Percentiles rank a stretch among this genome's conserved stretches.
Conservation (phyloP, 176 grass and related monocot genomes). For the Chloris gayana region DNA sequence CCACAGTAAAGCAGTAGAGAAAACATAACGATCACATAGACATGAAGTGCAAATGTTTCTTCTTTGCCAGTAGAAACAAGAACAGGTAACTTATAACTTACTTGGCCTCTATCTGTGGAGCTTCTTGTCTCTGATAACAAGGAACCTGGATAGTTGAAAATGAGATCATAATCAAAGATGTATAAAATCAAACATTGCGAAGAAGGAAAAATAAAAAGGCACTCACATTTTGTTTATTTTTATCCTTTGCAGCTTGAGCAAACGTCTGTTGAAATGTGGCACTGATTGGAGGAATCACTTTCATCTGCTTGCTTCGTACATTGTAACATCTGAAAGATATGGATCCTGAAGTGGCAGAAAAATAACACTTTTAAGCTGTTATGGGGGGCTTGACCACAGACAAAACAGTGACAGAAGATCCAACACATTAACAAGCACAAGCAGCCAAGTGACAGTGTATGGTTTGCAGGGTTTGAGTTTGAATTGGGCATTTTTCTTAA, state of each 20-base stretch:
- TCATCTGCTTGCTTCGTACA: not conserved
- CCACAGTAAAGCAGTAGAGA: not conserved
- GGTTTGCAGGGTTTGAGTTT: not conserved
- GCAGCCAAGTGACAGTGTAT: not conserved
- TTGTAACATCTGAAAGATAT: constrained; percentile 2
- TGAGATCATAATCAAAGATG: not conserved
- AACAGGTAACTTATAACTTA: constrained; percentile 51
- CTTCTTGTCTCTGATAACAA: constrained; percentile 61
- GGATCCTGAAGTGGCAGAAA: constrained; percentile 42
- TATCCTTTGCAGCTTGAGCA: constrained; percentile 22
- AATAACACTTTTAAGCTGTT: not conserved
- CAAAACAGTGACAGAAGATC: not conserved
- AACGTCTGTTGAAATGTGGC: constrained; percentile 19
- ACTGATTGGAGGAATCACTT: constrained; percentile 7
- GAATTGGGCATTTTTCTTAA: too few relatives aligned
- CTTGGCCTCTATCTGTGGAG: constrained; percentile 57
- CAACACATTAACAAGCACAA: not conserved
- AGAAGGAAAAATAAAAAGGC: not conserved
- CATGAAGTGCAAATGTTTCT: not conserved
- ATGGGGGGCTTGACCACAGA: not conserved
- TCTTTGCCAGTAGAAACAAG: not conserved
- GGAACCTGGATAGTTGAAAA: constrained; percentile 53
- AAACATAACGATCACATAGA: not conserved
- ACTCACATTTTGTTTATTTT: constrained; percentile 56
- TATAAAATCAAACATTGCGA: not conserved